Conservation (phyloP, 75 land plant species). For the Ceratopteris richardii region DNA sequence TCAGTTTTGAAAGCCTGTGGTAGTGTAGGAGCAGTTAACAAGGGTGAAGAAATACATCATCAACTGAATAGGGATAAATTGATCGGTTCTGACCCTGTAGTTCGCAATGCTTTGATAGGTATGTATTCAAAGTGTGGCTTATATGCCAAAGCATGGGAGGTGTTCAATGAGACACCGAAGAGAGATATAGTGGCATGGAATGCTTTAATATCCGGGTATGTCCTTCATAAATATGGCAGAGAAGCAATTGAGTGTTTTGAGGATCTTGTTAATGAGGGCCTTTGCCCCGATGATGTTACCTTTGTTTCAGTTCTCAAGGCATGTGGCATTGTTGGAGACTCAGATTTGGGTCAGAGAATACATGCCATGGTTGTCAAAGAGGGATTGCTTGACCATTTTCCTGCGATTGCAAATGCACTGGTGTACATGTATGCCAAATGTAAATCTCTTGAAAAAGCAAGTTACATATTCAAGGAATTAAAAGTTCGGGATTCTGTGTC, state of each 20-base stretch:
- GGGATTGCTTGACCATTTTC: neutral
- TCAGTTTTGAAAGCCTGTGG: constrained; percentile 4
- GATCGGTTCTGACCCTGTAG: neutral
- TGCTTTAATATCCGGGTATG: constrained; percentile 17
- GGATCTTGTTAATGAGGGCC: constrained; percentile 8
- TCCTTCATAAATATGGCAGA: constrained; percentile 6
- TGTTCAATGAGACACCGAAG: constrained; percentile 8
- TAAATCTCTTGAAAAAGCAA: constrained; percentile 40
- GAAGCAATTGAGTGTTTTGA: constrained; percentile 11
- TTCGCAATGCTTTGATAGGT: constrained; percentile 4
- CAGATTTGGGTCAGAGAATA: neutral
- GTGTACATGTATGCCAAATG: constrained; percentile 16
- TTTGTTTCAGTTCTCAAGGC: constrained; percentile 6
- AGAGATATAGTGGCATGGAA: constrained; percentile 17
- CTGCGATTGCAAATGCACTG: neutral
- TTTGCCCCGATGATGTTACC: constrained; percentile 7
- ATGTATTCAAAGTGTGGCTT: constrained; percentile 19
- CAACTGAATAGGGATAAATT: neutral
- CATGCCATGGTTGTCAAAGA: neutral
- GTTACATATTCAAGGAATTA: constrained; percentile 29
- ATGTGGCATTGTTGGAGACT: constrained; percentile 1
- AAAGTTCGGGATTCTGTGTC: constrained; percentile 47
- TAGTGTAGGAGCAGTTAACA: neutral
- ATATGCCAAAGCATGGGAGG: constrained; percentile 9
- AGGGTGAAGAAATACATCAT: neutral